phyloP scores from a whole-genome alignment of 257 asterid genomes.

The Solanum chiquidenum region DNA sequence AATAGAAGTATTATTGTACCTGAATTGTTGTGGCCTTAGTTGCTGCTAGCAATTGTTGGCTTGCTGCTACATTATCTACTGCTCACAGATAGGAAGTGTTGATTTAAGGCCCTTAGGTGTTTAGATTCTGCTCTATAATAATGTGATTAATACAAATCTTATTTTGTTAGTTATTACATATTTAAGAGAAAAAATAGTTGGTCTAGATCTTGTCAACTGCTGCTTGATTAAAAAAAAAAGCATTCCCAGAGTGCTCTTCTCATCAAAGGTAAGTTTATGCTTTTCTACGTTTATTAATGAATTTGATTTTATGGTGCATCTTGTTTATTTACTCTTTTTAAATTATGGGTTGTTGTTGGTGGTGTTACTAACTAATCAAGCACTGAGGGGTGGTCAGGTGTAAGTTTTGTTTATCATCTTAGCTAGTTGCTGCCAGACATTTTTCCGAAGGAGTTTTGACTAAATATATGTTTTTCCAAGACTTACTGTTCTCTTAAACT shows the following conservation, averaged over 20 bases:
- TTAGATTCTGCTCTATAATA: neutral
- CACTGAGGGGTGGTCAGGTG: neutral
- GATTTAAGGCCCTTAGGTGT: neutral
- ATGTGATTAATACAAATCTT: neutral
- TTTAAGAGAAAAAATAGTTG: neutral
- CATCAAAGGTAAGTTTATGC: neutral
- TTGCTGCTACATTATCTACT: neutral
- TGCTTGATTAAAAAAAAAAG: neutral
- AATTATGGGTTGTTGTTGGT: neutral
- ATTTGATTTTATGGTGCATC: neutral
- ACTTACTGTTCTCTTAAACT: neutral
- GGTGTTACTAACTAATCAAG: neutral
- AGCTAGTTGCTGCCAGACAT: neutral
- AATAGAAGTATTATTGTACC: neutral
- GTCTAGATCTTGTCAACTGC: neutral
- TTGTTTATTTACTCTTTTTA: neutral
- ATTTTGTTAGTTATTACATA: neutral
- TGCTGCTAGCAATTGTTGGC: neutral
- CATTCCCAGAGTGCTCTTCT: neutral
- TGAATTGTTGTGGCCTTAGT: neutral
- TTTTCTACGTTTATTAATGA: too few species aligned
- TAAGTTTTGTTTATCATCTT: neutral
- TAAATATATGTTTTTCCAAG: neutral
- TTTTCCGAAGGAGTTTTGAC: neutral
- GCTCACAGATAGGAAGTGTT: neutral